Evolutionary conservation across 345 rosid genomes (phyloP).

Genomic region (Sonneratia alba): DNA sequence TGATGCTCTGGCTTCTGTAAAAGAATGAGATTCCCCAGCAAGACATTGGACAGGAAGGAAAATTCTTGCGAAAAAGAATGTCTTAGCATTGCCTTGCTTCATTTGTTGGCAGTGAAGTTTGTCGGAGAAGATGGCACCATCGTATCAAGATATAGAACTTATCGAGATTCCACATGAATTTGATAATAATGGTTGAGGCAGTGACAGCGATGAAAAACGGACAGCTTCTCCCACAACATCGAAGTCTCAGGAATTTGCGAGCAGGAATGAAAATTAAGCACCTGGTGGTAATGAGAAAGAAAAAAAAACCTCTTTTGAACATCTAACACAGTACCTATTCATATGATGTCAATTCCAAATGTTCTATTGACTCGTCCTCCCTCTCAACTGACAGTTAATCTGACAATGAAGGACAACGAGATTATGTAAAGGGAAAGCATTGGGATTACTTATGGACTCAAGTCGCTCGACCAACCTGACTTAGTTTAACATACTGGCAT

Average conservation of each 20-base stretch:
- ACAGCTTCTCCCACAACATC: not conserved
- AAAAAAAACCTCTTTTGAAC: not conserved
- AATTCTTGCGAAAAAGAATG: not conserved
- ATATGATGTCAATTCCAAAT: not conserved
- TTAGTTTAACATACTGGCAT: too few relatives aligned
- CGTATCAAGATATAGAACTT: slow-evolving; percentile 2
- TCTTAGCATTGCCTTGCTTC: not conserved
- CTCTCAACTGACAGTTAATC: not conserved
- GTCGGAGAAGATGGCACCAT: slow-evolving; percentile 21
- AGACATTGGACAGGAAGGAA: too few relatives aligned
- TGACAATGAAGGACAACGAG: too few relatives aligned
- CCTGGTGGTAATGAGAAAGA: not conserved
- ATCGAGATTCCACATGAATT: slow-evolving; percentile 8
- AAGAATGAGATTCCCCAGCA: not conserved
- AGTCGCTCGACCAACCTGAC: too few relatives aligned
- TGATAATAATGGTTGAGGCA: not conserved
- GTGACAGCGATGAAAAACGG: not conserved
- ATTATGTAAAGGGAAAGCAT: too few relatives aligned
- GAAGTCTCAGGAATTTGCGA: not conserved
- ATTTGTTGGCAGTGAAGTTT: slow-evolving; percentile 10
- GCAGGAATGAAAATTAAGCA: not conserved
- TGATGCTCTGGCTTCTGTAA: not conserved
- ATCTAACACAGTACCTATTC: not conserved
- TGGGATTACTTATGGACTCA: too few relatives aligned
- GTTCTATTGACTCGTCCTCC: not conserved